Evolutionary conservation across 257 asterid species (phyloP).

Genomic region (Solanum bulbocastanum): DNA sequence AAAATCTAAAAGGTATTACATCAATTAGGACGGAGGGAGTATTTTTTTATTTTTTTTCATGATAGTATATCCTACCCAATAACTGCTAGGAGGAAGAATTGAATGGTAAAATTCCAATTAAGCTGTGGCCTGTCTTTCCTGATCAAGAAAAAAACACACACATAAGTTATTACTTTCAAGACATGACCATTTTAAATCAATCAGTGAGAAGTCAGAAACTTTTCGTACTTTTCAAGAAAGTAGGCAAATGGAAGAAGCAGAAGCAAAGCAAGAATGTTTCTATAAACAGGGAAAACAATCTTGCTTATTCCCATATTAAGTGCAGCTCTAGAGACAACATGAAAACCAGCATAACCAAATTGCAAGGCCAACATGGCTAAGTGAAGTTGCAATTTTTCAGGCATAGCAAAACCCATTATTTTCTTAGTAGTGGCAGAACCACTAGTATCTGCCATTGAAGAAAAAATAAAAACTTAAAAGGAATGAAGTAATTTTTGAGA

Average conservation of each 20-base stretch:
- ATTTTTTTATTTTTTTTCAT: not conserved
- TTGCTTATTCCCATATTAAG: constrained; percentile 99
- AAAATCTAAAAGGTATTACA: fast-evolving
- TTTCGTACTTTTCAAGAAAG: constrained; percentile 75
- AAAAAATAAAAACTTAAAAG: not conserved
- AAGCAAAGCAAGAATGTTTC: constrained; percentile 86
- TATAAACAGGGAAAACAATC: constrained; percentile 83
- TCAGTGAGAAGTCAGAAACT: not conserved
- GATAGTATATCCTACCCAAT: constrained; percentile 51
- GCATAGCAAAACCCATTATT: constrained; percentile 59
- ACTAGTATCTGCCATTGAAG: constrained; percentile 55
- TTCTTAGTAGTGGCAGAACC: constrained; percentile 30
- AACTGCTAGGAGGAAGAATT: constrained; percentile 87
- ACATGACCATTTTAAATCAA: not conserved
- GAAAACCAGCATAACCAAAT: constrained; percentile 96
- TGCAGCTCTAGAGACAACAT: constrained; percentile 86
- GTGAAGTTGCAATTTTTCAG: constrained; percentile 84
- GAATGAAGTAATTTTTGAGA: not conserved
- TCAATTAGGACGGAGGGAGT: no score
- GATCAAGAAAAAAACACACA: constrained; percentile 5
- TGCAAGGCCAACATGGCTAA: constrained; percentile 82
- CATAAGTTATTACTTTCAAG: no score
- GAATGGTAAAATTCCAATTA: constrained; percentile 49
- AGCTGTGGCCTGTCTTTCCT: constrained; percentile 95
- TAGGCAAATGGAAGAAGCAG: constrained; percentile 94